A percentile compares a stretch with the other conserved stretches of the same genome.
Conservation (phyloP, 108 stramenopile species). For the Nitzschia sp. region DNA sequence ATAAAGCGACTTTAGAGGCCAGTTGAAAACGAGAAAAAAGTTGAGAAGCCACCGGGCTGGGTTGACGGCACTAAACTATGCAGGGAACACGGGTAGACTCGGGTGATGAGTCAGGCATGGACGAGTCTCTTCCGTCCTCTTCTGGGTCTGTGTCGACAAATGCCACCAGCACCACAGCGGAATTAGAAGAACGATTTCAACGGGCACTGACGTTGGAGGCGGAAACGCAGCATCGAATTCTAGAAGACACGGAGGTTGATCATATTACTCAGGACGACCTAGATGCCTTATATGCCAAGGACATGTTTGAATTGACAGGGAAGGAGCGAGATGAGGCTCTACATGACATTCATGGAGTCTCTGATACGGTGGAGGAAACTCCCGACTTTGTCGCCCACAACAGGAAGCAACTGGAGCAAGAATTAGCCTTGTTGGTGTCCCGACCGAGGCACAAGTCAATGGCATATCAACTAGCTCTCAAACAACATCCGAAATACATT, state of each 20-base stretch:
- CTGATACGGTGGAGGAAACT: constrained; percentile 8
- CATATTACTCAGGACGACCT: constrained; percentile 17
- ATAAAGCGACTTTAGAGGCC: no score
- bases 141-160: constrained; percentile 1
- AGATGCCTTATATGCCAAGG: constrained; percentile 21
- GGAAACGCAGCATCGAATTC: not conserved
- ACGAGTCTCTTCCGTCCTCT: not conserved
- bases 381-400: constrained; percentile 16
- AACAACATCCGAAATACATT: constrained; percentile 9
- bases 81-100: not conserved
- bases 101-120: not conserved
- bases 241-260: constrained; percentile 5
- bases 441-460: not conserved
- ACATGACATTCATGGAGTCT: constrained; percentile 25
- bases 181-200: constrained; percentile 11
- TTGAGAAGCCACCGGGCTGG: no score
- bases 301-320: constrained; percentile 13
- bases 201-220: not conserved
- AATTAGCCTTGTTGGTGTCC: not conserved
- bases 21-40: no score
- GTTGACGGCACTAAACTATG: no score
- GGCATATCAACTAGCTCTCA: constrained; percentile 13
- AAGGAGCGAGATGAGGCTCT: constrained; percentile 14
- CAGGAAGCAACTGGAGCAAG: constrained; percentile 10
- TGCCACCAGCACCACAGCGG: not conserved